Evolutionary conservation across 441 rosid genomes (phyloP), one percentile per base, ranked within the genome.

Genomic region (Pelargonium exstipulatum): DNA sequence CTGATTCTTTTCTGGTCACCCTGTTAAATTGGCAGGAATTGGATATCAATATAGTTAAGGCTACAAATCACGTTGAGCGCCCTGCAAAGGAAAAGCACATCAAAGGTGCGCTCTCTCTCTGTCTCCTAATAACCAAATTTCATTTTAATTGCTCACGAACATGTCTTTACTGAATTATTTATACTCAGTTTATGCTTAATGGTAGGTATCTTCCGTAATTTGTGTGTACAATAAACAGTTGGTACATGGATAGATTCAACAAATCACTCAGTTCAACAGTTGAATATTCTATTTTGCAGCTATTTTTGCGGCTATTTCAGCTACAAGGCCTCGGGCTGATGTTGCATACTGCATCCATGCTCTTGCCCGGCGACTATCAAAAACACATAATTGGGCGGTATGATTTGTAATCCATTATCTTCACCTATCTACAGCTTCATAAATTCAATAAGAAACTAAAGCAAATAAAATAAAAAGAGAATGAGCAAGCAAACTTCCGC

Each of bases 341-440:
- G 99, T 95, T 65, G 99, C 99, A 1, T 95, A 95, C 70, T 90
- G 97, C 76, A 95, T 95, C 75, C 96, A 91, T 73, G 94, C 86
- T 69, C 89, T 95, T 32, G 91, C 97, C 0, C 82, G 94, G 66
- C 82, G 99, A 65, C 80, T 95, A 69, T 73, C 97, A 0, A 91
- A 79, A 86, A 95, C 99, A 0, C 96, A 86, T 79, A 95, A 95
- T 71, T 95, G 99, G 99, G 97, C 92, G 83, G 99, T 94, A 90
- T 46, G 80, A 74, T 26, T 48, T 26, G 0, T 26, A 26, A 51
- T 74, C 37, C 60, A 53, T 48, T 53, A 53, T 53, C 60, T 53
- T 17, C 8, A 53, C 24, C 18, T 17, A 9, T 53, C 60, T 53
- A 53, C 9, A 22, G 9, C 22, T 53, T 14, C 22, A 58, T 1